Base-by-base conservation (phyloP, 2,329 filamentous ascomycete species). In the Fusarium subglutinans region DNA sequence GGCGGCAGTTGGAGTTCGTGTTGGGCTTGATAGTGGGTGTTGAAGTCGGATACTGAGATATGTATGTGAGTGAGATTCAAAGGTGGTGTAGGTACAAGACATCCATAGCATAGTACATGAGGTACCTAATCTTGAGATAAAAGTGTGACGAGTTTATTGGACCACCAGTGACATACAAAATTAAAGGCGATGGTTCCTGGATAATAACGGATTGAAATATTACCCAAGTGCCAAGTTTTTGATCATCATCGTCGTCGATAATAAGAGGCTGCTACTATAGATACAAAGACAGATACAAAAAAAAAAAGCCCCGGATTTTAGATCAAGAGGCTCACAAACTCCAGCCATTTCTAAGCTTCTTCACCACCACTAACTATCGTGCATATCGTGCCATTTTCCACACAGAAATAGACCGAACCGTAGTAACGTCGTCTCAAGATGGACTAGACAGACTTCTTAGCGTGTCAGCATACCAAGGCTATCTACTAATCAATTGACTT, bases 1-100 rank as follows among this genome's bases (percentile, higher is more conserved):
- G 57, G 57, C 63, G 63, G 72, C 59, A 74, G 63, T 73, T 67
- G 62, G 57, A 58, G 70, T 72, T 74, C 72, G 71, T 74, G 71
- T 74, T 74, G 63, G 67, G 15, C 30, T 71, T 26, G 57, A 55
- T 62, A 59, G 58, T 66, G 72, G 72, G 67, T 72, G 71, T 69
- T 72, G 71, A 65, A 61, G 63, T 65, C 41, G 53, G 69, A 37
- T 40, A 54, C 14, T 45, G 43, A 50, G 33, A 63, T 14, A 22
- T 48, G 51, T 41, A 28, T 48, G 51, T 41, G n/a, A 48, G 61
- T 28, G 28, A 58, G 59, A 61, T 37, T 37, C 14, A 22, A 38
- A 45, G 59, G 22, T 62, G 48, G 57, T 60, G 45, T 60, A 60
- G 44, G 22, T 26, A 47, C 48, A 57, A 57, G 33, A 47, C 41